Conservation (phyloP, 345 rosid species). For the Linum trigynum region DNA sequence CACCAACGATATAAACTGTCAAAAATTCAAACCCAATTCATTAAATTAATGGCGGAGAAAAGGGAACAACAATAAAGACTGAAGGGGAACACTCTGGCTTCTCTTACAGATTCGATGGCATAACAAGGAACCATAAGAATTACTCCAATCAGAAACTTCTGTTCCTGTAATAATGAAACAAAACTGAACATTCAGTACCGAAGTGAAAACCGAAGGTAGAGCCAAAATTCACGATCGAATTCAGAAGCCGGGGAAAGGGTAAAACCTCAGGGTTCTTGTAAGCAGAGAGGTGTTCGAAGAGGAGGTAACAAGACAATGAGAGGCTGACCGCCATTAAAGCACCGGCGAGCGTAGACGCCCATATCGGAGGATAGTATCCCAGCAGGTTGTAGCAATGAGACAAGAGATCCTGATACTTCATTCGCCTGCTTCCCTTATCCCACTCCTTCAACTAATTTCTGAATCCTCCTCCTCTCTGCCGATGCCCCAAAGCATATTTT, state of each 20-base stretch:
- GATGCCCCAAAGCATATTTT: too few relatives aligned
- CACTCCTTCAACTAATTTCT: background rate
- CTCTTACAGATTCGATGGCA: conserved; percentile 77
- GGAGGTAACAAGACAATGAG: conserved; percentile 64
- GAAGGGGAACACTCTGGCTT: background rate
- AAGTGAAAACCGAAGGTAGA: too few relatives aligned
- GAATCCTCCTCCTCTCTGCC: too few relatives aligned
- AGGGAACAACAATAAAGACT: too few relatives aligned
- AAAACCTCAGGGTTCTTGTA: conserved; percentile 95
- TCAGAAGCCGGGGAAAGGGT: background rate
- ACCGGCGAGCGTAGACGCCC: conserved; percentile 65
- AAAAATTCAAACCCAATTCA: conserved; percentile 9
- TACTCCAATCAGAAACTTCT: conserved; percentile 93
- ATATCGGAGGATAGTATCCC: conserved; percentile 12
- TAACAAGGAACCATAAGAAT: conserved; percentile 98
- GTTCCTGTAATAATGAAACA: conserved; percentile 52
- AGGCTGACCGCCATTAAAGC: conserved; percentile 49
- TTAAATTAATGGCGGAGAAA: background rate
- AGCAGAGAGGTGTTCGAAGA: conserved; percentile 86
- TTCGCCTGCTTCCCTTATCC: background rate
- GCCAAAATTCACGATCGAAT: background rate
- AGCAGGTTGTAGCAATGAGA: background rate
- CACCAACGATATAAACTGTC: conserved; percentile 82
- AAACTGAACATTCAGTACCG: conserved; percentile 3
- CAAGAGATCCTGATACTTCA: background rate